Percentiles rank a stretch among this genome's conserved stretches.
These are phyloP conservation scores for Smithsoniella earleae DNA, from an alignment of 163 green algal genomes.

Conservation along the genomic window DNA sequence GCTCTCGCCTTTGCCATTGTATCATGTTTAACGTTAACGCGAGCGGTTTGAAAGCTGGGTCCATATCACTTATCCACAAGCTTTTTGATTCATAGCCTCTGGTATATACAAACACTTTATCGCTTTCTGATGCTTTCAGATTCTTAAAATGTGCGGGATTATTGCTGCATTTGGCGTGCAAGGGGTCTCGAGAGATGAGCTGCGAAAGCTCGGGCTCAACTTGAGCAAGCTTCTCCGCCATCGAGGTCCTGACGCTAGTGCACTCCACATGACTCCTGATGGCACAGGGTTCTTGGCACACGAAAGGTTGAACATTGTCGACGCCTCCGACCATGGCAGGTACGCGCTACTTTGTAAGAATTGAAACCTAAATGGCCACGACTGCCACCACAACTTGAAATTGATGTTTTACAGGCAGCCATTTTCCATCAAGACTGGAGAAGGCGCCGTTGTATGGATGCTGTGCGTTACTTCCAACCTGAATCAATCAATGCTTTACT, in stretches of 20 bases:
- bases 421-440: conserved; percentile 46
- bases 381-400: too few relatives aligned
- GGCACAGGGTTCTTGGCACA: conserved; percentile 78
- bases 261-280: conserved; percentile 31
- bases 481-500: neutral
- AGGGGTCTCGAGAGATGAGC: conserved; percentile 42
- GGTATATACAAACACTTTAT: too few relatives aligned
- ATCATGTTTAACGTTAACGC: too few relatives aligned
- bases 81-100: too few relatives aligned
- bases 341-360: neutral
- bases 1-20: too few relatives aligned
- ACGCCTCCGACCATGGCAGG: conserved; percentile 69
- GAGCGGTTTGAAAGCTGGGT: too few relatives aligned
- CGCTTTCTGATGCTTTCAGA: too few relatives aligned
- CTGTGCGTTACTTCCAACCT: conserved; percentile 43
- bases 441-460: conserved; percentile 56
- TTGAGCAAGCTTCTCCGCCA: conserved; percentile 60
- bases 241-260: conserved; percentile 58
- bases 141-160: conserved; percentile 42
- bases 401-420: conserved; percentile 51
- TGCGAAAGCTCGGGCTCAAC: conserved; percentile 42
- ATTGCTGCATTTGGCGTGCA: conserved; percentile 35
- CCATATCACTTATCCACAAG: too few relatives aligned
- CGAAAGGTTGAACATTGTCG: conserved; percentile 95
- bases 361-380: neutral